Evolutionary conservation across 768 basidiomycete species (phyloP).

Genomic region (Mycena rebaudengoi): DNA sequence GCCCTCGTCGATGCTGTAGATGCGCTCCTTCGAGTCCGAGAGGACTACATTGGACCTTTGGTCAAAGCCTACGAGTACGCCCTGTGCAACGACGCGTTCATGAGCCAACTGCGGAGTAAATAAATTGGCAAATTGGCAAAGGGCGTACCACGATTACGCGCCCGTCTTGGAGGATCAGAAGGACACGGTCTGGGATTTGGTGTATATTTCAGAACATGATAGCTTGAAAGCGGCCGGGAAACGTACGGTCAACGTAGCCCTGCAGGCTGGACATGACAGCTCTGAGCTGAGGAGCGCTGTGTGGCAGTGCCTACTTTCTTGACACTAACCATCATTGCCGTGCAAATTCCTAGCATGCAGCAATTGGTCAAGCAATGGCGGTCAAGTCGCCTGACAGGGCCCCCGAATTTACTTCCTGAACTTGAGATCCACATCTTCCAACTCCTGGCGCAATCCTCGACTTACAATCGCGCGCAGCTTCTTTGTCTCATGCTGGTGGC

Average conservation of each 20-base stretch:
- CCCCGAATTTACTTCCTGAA: background rate
- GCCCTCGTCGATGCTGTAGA: constrained; percentile 89
- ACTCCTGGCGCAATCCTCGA: background rate
- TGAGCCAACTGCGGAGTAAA: background rate
- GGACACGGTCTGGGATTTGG: constrained; percentile 75
- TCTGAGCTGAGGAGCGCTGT: background rate
- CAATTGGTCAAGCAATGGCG: too few relatives aligned
- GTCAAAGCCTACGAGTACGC: constrained; percentile 91
- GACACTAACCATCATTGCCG: too few relatives aligned
- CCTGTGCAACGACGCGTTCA: constrained; percentile 54
- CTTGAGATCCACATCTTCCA: background rate
- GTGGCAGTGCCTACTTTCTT: background rate
- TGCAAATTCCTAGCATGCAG: too few relatives aligned
- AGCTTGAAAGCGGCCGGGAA: background rate
- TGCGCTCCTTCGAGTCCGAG: constrained; percentile 91
- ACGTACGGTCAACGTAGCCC: constrained; percentile 89
- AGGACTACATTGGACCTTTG: constrained; percentile 96
- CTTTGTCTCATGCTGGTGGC: background rate
- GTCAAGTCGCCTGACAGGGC: too few relatives aligned
- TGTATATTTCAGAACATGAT: background rate
- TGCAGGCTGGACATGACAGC: constrained; percentile 89
- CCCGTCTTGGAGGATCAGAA: constrained; percentile 96
- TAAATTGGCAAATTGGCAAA: background rate
- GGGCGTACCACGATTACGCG: constrained; percentile 87
- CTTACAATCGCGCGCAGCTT: background rate